Evolutionary conservation across 768 basidiomycete species (phyloP).

Genomic region (Trametes meyenii): DNA sequence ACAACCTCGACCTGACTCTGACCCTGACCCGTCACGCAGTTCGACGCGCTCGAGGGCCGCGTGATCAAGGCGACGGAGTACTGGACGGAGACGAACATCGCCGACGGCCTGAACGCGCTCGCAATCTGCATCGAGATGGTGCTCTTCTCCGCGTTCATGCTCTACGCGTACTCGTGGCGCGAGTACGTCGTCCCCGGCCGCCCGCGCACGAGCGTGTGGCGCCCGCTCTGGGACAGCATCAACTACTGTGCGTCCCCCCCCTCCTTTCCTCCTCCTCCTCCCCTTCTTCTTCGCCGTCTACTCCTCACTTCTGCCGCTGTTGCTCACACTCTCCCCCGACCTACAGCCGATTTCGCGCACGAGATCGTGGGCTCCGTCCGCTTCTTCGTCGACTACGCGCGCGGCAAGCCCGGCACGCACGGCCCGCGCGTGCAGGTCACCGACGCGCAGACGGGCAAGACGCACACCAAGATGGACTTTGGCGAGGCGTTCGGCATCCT

Average conservation of each 20-base stretch:
- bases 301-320: not conserved
- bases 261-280: not conserved
- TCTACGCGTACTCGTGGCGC: slow-evolving; percentile 76
- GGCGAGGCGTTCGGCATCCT: slow-evolving; percentile 44
- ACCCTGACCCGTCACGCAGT: slow-evolving; percentile 41
- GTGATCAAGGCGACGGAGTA: slow-evolving; percentile 80
- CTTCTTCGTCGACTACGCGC: slow-evolving; percentile 56
- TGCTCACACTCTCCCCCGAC: slow-evolving; percentile 15
- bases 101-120: slow-evolving; percentile 82
- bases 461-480: slow-evolving; percentile 36
- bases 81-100: slow-evolving; percentile 85
- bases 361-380: slow-evolving; percentile 68
- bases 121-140: slow-evolving; percentile 92
- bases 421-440: slow-evolving; percentile 28
- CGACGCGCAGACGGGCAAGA: slow-evolving; percentile 29
- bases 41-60: slow-evolving; percentile 62
- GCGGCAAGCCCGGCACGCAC: slow-evolving; percentile 34
- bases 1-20: too few species aligned
- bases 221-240: slow-evolving; percentile 71
- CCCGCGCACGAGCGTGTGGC: slow-evolving; percentile 59
- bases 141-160: slow-evolving; percentile 74
- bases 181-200: slow-evolving; percentile 60
- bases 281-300: not conserved
- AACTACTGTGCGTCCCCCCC: slow-evolving; percentile 44
- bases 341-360: slow-evolving; percentile 59